phyloP scores from a whole-genome alignment of 345 rosid genomes.

The Rhizophora mangle region DNA sequence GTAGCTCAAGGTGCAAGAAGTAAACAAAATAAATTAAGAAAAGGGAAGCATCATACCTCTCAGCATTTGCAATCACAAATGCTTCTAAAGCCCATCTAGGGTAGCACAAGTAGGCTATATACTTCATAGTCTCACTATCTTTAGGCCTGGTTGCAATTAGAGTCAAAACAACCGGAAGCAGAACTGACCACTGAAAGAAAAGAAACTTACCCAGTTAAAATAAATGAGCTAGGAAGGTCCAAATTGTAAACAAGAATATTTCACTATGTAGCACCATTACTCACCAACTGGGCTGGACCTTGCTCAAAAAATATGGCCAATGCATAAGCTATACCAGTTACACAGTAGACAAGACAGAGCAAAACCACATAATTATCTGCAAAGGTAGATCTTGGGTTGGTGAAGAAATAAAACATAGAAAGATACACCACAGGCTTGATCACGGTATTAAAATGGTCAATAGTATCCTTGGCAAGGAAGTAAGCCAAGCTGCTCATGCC shows the following conservation, averaged over 20 bases:
- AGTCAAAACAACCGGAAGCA: constrained; percentile 91
- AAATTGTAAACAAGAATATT: background rate
- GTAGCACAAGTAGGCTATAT: constrained; percentile 58
- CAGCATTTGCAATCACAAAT: constrained; percentile 74
- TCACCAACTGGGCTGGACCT: constrained; percentile 90
- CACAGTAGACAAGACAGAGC: constrained; percentile 91
- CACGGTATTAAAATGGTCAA: constrained; percentile 73
- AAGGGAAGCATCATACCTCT: constrained; percentile 40
- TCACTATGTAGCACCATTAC: constrained; percentile 18
- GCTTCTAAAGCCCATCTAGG: constrained; percentile 91
- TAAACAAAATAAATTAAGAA: background rate
- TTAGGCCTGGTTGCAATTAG: constrained; percentile 66
- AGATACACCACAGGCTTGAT: constrained; percentile 88
- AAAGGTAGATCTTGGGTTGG: constrained; percentile 81
- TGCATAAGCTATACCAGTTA: constrained; percentile 84
- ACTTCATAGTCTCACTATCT: constrained; percentile 34
- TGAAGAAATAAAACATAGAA: constrained; percentile 88
- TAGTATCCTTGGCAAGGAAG: constrained; percentile 88
- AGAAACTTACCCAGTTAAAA: constrained; percentile 11
- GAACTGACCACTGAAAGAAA: constrained; percentile 80
- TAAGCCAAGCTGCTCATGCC: constrained; percentile 93
- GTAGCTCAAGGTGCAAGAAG: too few relatives aligned
- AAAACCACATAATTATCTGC: constrained; percentile 69
- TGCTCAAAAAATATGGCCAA: constrained; percentile 80
- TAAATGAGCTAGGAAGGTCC: background rate